Evolutionary conservation across 2,329 filamentous ascomycete species (phyloP).

Genomic region (Pseudogymnoascus sp.): DNA sequence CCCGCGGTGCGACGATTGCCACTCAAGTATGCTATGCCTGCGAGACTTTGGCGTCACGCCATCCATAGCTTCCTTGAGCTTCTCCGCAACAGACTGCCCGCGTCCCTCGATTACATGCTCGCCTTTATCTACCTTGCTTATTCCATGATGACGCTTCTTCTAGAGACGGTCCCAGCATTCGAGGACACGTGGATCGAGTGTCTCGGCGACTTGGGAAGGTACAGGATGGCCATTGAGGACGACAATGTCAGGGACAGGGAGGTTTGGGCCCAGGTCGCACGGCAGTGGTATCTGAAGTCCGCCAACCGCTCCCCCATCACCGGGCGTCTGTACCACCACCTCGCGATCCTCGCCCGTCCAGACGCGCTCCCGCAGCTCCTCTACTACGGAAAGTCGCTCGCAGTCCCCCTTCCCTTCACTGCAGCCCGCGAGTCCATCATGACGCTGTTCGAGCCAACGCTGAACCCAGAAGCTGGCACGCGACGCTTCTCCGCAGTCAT

Average conservation of each 20-base stretch:
- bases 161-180: conserved; percentile 77
- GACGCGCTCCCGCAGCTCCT: conserved; percentile 60
- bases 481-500: conserved; percentile 41
- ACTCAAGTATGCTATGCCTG: conserved; percentile 82
- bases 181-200: conserved; percentile 92
- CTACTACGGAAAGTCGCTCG: conserved; percentile 61
- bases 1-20: conserved; percentile 59
- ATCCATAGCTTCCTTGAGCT: conserved; percentile 81
- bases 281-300: conserved; percentile 77
- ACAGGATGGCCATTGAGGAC: conserved; percentile 85
- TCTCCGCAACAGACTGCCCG: conserved; percentile 63
- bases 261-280: conserved; percentile 74
- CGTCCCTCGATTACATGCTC: conserved; percentile 79
- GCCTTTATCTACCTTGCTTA: conserved; percentile 89
- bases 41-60: conserved; percentile 86
- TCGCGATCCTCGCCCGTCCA: conserved; percentile 67
- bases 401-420: conserved; percentile 56
- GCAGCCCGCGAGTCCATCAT: conserved; percentile 63
- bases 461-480: conserved; percentile 32
- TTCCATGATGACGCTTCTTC: conserved; percentile 77
- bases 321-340: conserved; percentile 44
- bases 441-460: conserved; percentile 56
- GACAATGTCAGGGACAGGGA: conserved; percentile 59
- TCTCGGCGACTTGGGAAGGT: conserved; percentile 74
- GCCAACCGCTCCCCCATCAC: conserved; percentile 48